A percentile compares a stretch with the other conserved stretches of the same genome.
These are phyloP conservation scores for Talaromyces nanjingensis DNA, from an alignment of 495 filamentous ascomycete genomes.

Conservation along the genomic window DNA sequence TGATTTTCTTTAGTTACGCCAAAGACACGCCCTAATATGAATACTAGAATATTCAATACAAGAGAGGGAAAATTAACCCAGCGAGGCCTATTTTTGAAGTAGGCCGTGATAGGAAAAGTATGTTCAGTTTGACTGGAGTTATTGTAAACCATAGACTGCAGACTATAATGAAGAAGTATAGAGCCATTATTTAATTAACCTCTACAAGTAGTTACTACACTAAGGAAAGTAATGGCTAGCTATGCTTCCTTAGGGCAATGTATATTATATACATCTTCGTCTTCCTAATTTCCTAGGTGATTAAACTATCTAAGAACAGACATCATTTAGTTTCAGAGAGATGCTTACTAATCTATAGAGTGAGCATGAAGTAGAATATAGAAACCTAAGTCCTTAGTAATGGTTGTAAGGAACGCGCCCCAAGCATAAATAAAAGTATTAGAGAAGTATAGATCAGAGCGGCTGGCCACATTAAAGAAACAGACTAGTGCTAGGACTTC, in stretches of 20 bases:
- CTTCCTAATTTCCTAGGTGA: background rate
- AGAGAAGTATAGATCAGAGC: background rate
- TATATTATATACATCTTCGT: background rate
- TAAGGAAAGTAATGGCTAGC: background rate
- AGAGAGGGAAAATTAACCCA: constrained; percentile 14
- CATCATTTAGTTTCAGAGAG: background rate
- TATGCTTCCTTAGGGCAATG: background rate
- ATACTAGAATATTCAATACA: constrained; percentile 2
- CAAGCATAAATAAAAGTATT: background rate
- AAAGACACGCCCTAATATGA: constrained; percentile 13
- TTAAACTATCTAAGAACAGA: constrained; percentile 1
- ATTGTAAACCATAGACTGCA: constrained; percentile 14
- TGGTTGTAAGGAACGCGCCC: constrained; percentile 9
- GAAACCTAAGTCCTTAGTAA: constrained; percentile 3
- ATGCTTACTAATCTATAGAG: background rate
- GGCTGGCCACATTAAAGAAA: background rate
- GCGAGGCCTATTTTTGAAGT: constrained; percentile 13
- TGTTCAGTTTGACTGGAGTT: constrained; percentile 7
- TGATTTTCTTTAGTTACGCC: constrained; percentile 14
- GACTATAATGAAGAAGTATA: constrained; percentile 13
- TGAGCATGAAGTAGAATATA: constrained; percentile 7
- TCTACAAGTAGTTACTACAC: constrained; percentile 7
- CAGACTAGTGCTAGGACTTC: background rate
- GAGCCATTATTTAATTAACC: constrained; percentile 10
- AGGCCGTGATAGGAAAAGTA: constrained; percentile 13